Evolutionary conservation across 2,329 filamentous ascomycete species (phyloP), one percentile per base, ranked within the genome.

Genomic region (Laburnicola sp.): DNA sequence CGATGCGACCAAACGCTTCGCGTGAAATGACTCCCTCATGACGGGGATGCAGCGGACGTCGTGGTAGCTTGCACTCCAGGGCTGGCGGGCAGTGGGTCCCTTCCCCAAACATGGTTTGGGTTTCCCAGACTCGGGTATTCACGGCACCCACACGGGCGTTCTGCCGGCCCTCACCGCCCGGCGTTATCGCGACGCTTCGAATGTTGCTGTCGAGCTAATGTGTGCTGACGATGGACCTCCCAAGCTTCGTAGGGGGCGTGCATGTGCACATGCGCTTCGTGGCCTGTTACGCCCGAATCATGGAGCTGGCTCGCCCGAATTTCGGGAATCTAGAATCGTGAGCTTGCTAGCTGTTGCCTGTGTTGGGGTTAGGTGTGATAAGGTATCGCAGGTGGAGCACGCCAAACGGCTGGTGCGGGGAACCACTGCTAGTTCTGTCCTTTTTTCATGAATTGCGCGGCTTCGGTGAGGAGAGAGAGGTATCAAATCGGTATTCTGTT

Each of bases 71-170:
- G 34, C 11, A 22, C 38, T 37, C 22, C 16, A 16, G 16, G 16
- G 16, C 16, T 16, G 16, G 16, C 16, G 16, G 16, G 35, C 56
- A 52, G 51, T 47, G 59, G 49, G 45, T 57, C 45, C 47, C 45
- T 44, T 45, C 49, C 16, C 51, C 43, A 48, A 57, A 56, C 43
- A 55, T 58, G 65, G 65, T 60, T 62, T 55, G 42, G 53, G 56
- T 68, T 65, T 58, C 66, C 66, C 50, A 54, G 16, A 59, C 49
- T 53, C 65, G 66, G 66, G 50, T 69, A 69, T 68, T 53, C 45
- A 57, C 65, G 66, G 66, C 61, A 57, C 49, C 35, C 9, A 45
- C 42, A 39, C 39, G 46, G 34, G 37, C 21, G 25, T 66, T 66
- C 58, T 68, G 62, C 65, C 64, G 51, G 35, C 38, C n/a, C 16